Evolutionary conservation across 768 basidiomycete species (phyloP).

Genomic region (Hygrophorus pudorinus): DNA sequence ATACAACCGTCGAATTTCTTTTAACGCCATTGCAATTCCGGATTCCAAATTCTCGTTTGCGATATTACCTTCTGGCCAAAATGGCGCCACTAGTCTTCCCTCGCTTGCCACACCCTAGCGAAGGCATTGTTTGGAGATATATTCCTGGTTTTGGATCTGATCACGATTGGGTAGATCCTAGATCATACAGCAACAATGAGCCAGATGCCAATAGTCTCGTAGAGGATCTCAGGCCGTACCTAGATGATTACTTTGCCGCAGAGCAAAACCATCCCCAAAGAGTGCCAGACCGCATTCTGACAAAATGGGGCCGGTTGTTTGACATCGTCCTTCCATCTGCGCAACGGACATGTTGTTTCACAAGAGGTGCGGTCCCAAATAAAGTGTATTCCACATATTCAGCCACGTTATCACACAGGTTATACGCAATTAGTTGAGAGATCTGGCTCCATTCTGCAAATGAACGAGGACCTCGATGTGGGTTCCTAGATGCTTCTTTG

Average conservation of each 20-base stretch:
- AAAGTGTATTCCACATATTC: not conserved
- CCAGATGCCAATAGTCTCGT: conserved; percentile 2
- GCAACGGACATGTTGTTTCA: conserved; percentile 68
- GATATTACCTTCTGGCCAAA: conserved; percentile 74
- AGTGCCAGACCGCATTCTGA: conserved; percentile 53
- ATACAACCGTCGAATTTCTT: conserved; percentile 49
- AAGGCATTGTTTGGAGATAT: conserved; percentile 31
- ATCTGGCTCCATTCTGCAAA: conserved; percentile 68
- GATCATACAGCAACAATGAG: conserved; percentile 13
- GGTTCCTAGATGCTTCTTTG: conserved; percentile 6
- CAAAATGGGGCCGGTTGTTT: conserved; percentile 72
- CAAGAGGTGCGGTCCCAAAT: conserved; percentile 41
- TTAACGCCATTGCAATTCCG: conserved; percentile 72
- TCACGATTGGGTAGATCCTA: conserved; percentile 30
- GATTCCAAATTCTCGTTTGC: conserved; percentile 72
- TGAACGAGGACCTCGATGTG: conserved; percentile 59
- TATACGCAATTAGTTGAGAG: conserved; percentile 73
- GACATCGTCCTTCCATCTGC: conserved; percentile 66
- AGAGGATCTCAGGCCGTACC: conserved; percentile 26
- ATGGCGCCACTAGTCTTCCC: conserved; percentile 29
- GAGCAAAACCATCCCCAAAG: conserved; percentile 17
- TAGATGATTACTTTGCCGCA: conserved; percentile 22
- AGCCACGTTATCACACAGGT: conserved; percentile 27
- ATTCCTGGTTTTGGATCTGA: conserved; percentile 38
- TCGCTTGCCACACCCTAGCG: conserved; percentile 4